Evolutionary conservation across 441 rosid species (phyloP), one percentile per base, ranked within the genome.

Genomic region (Francoa sonchifolia): DNA sequence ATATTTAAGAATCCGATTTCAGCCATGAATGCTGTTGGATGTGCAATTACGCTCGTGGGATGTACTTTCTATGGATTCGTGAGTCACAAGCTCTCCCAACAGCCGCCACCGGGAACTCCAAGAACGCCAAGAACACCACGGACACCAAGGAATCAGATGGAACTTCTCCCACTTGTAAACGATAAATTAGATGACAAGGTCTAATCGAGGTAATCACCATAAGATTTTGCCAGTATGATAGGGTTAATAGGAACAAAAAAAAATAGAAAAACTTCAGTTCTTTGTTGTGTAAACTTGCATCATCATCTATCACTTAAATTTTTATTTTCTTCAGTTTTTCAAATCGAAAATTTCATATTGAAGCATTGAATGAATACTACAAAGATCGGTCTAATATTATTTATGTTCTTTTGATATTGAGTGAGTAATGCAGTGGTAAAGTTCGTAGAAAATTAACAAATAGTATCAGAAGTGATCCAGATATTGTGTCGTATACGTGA

Each of bases 1-100:
- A 86, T 90, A 61, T 90, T 90, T 69, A 61, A 68, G 56, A 90
- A 90, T 58, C 99, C 99, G 5, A 90, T 90, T n/a, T 72, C 96
- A 0, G 49, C 47, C 22, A 23, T 80, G 79, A 90, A 90, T 48
- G 90, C 95, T 5, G 79, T 86, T 32, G 99, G 99, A 52, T 90
- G 99, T 37, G 95, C 59, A 1, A 76, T 90, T 8, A 90, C 99
- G 3, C 93, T 82, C 15, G 43, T 74, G 36, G 99, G 96, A 5
- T 90, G 99, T 59, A 90, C 96, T 0, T 86, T 86, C 59, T 90
- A 90, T 14, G 98, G 98, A 21, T 86, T 82, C 11, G 84, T 86
- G 39, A 71, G 98, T 44, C 96, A 90, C 59, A 59, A 53, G 79
- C 74, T 90, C 10, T 67, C 93, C 1, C 94, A 85, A 39, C 93